Percentiles rank a stretch among this genome's conserved stretches.
These are phyloP conservation scores for Candida peoriensis DNA, from an alignment of 805 yeast species.

Conservation along the genomic window DNA sequence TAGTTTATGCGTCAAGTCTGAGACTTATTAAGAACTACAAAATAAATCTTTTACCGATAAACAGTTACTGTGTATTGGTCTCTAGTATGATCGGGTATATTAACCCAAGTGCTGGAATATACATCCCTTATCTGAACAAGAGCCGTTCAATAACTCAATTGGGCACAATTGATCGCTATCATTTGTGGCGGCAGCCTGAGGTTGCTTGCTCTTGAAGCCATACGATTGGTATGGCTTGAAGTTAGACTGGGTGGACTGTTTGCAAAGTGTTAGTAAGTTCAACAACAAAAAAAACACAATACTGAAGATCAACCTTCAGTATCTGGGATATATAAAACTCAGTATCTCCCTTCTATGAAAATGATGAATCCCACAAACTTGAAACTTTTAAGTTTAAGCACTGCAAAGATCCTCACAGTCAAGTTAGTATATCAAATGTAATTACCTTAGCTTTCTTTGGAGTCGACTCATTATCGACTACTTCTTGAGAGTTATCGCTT, in stretches of 20 bases:
- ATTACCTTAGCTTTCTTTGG: not conserved
- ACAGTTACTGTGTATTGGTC: not conserved
- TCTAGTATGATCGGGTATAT: not conserved
- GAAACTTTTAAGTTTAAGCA: too few relatives aligned
- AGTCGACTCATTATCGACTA: too few relatives aligned
- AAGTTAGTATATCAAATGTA: too few relatives aligned
- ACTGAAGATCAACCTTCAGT: too few relatives aligned
- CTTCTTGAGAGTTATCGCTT: not conserved
- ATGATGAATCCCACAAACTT: too few relatives aligned
- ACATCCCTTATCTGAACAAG: slow-evolving; percentile 18
- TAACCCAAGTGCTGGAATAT: slow-evolving; percentile 17
- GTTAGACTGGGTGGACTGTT: slow-evolving; percentile 13
- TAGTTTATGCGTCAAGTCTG: too few relatives aligned
- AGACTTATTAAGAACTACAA: too few relatives aligned
- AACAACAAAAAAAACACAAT: not conserved
- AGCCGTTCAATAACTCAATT: slow-evolving; percentile 17
- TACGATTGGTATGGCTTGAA: slow-evolving; percentile 22
- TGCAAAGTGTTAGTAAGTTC: slow-evolving; percentile 15
- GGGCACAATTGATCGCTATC: slow-evolving; percentile 18
- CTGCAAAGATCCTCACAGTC: too few relatives aligned
- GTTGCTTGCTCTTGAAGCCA: slow-evolving; percentile 7
- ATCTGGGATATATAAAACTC: too few relatives aligned
- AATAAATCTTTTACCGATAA: not conserved
- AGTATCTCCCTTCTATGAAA: too few relatives aligned
- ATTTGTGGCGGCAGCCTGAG: not conserved